Evolutionary conservation across 2,329 filamentous ascomycete genomes (phyloP).

Genomic region (Dothidotthia symphoricarpi): DNA sequence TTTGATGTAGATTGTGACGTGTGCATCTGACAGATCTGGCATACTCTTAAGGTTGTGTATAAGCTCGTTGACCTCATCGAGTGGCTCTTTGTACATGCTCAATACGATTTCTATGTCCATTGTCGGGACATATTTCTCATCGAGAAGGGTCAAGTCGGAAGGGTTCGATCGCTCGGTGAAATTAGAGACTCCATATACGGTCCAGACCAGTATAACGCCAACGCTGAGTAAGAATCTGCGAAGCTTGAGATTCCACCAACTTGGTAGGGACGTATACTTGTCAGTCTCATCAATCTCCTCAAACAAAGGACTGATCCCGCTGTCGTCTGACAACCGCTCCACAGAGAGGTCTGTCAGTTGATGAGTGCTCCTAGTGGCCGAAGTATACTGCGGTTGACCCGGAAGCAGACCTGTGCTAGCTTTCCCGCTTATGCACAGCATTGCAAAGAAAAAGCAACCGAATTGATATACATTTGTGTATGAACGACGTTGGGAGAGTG

Average conservation of each 20-base stretch:
- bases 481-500: constrained; percentile 19
- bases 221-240: constrained; percentile 3
- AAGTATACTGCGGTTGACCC: neutral
- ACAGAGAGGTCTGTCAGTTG: constrained; percentile 2
- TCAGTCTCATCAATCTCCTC: neutral
- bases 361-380: constrained; percentile 1
- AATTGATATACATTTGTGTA: constrained; percentile 19
- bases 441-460: constrained; percentile 15
- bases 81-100: constrained; percentile 41
- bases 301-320: too few relatives aligned
- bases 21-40: constrained; percentile 18
- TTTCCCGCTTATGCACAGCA: constrained; percentile 8
- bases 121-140: constrained; percentile 20
- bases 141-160: constrained; percentile 4
- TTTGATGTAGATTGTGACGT: constrained; percentile 37
- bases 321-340: too few relatives aligned
- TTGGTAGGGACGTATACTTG: neutral
- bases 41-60: constrained; percentile 22
- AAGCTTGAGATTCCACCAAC: neutral
- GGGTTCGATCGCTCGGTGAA: too few relatives aligned
- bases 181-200: too few relatives aligned
- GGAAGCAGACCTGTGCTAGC: neutral
- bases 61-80: constrained; percentile 23
- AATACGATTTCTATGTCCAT: constrained; percentile 36
- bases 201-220: too few relatives aligned